Evolutionary conservation across 2,329 filamentous ascomycete species (phyloP).

Genomic region (Hymenotorrendiella dingleyae): DNA sequence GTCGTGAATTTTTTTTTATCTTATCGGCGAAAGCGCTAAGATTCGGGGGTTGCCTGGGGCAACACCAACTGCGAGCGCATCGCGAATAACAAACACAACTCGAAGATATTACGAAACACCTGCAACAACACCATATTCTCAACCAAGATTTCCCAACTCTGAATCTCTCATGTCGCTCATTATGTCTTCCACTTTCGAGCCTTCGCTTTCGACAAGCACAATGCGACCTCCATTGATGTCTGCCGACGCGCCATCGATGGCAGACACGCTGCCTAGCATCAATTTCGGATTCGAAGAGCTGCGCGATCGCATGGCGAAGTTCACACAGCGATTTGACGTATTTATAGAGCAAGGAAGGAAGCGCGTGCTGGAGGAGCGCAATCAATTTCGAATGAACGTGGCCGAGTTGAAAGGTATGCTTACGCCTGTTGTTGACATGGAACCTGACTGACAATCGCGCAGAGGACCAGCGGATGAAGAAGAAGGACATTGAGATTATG

Average conservation of each 20-base stretch:
- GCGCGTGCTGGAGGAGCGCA: constrained; percentile 84
- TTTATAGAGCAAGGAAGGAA: constrained; percentile 92
- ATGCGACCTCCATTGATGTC: constrained; percentile 41
- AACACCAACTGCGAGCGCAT: too few relatives aligned
- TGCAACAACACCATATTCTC: neutral
- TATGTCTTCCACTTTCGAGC: constrained; percentile 61
- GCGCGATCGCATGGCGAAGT: constrained; percentile 90
- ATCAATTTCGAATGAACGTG: constrained; percentile 85
- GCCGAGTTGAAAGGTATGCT: constrained; percentile 78
- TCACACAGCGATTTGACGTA: constrained; percentile 82
- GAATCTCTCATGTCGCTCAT: constrained; percentile 2
- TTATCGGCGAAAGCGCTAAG: too few relatives aligned
- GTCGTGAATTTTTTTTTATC: too few relatives aligned
- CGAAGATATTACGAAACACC: neutral
- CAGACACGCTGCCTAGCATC: constrained; percentile 76
- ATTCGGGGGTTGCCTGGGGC: too few relatives aligned
- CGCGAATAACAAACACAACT: neutral
- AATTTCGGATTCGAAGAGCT: constrained; percentile 96
- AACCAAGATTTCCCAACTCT: neutral
- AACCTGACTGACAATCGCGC: constrained; percentile 16
- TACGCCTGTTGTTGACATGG: neutral
- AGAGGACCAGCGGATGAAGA: constrained; percentile 92
- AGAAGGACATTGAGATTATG: constrained; percentile 79
- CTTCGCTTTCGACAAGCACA: constrained; percentile 60
- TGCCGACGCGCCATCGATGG: constrained; percentile 58